Base-by-base conservation (phyloP, 345 rosid genomes). In the Raphanus raphanistrum region DNA sequence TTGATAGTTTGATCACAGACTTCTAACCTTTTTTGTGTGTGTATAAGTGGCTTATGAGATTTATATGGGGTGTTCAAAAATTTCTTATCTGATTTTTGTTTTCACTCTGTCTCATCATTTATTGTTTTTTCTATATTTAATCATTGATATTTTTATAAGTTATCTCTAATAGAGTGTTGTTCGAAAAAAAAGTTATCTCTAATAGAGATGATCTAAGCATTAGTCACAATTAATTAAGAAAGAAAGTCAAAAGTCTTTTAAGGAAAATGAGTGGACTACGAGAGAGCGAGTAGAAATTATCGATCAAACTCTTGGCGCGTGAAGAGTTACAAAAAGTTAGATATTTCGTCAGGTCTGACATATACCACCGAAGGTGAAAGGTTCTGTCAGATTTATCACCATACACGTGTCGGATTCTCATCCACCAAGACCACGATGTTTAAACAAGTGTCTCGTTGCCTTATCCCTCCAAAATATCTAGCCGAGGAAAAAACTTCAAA, bases 401-500 rank as follows among this genome's bases (percentile, higher is more conserved):
- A 68, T 13, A 73, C 78, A 79, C 82, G 82, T 74, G 79, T 79
- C 71, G 0, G 21, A 2, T 41, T 69, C 32, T 10, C 4, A 16
- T 79, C 75, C 79, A 79, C 71, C 72, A 59, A 15, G 16, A 68
- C 59, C 76, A 78, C 38, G 1, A 43, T 25, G 38, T 65, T 32
- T 63, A 29, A 68, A 79, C 75, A 79, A 69, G 75, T 74, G 75
- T 79, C 79, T 13, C 59, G 7, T 43, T 71, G 2, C 28, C 68
- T 78, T 58, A 72, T 74, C 82, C 16, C 60, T 32, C 26, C 45
- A 66, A 79, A 79, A 79, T 79, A 79, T 79, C 79, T 79, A 68
- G 77, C 66, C 57, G 38, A n/a, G 38, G 21, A 52, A 52, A 11
- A 26, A 2, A 7, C 28, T 63, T 68, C 29, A 4, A 66, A 58